Percentiles rank a stretch among this genome's conserved stretches.
phyloP scores from a whole-genome alignment of 2,329 filamentous ascomycete species.

The Xenoacremonium recifei region DNA sequence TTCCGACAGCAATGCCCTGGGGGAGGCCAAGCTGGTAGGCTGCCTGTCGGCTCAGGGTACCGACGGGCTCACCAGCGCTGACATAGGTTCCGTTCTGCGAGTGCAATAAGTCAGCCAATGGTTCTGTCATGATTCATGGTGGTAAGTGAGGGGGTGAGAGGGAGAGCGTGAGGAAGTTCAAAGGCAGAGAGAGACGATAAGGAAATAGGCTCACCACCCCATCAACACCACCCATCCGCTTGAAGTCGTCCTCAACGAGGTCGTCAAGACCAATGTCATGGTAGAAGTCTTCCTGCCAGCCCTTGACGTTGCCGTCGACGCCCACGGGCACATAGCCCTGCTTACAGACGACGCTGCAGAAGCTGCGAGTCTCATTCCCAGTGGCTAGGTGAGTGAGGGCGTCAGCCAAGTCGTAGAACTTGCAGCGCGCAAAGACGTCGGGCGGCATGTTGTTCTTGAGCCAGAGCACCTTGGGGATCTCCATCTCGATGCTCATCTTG shows the following conservation, averaged over 20 bases:
- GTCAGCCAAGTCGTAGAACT: slow-evolving; percentile 94
- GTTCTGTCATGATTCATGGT: too few species aligned
- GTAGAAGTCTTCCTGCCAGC: slow-evolving; percentile 96
- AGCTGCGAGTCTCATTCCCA: slow-evolving; percentile 86
- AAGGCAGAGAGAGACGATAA: slow-evolving; percentile 10
- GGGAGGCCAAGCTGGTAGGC: slow-evolving; percentile 80
- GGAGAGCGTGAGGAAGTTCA: too few species aligned
- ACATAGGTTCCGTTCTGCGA: slow-evolving; percentile 83
- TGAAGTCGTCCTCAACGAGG: slow-evolving; percentile 81
- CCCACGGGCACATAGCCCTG: slow-evolving; percentile 97
- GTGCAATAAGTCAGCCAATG: slow-evolving; percentile 18
- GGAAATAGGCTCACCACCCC: slow-evolving; percentile 72
- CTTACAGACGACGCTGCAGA: slow-evolving; percentile 95
- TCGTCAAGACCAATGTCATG: slow-evolving; percentile 83
- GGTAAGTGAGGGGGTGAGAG: too few species aligned
- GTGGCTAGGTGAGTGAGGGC: slow-evolving; percentile 93
- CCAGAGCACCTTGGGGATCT: slow-evolving; percentile 98
- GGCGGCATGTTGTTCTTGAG: slow-evolving; percentile 97
- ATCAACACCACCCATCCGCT: slow-evolving; percentile 90
- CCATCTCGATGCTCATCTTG: slow-evolving; percentile 99
- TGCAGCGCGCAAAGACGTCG: slow-evolving; percentile 86
- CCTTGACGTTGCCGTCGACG: slow-evolving; percentile 94
- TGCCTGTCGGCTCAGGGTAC: slow-evolving; percentile 79
- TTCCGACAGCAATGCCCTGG: slow-evolving; percentile 86
- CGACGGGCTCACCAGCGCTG: slow-evolving; percentile 89